Conservation (phyloP, 352 stramenopile genomes). For the Elongisporangium undulatum region DNA sequence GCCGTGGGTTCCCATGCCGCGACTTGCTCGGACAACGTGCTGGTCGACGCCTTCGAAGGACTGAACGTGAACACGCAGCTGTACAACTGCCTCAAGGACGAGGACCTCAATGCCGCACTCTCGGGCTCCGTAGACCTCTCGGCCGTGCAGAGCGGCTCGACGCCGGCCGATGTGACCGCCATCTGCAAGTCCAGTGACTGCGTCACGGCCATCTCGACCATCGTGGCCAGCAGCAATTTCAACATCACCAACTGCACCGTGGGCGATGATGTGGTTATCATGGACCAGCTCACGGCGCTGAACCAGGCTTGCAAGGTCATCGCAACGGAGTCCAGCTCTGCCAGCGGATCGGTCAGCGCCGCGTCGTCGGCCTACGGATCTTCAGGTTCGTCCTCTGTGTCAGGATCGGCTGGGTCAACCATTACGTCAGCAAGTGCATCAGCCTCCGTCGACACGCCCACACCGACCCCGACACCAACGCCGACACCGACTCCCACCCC, state of each 20-base stretch:
- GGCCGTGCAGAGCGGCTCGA: slow-evolving; percentile 24
- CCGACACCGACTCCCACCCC: slow-evolving; percentile 7
- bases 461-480: neutral
- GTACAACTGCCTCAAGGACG: slow-evolving; percentile 40
- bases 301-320: slow-evolving; percentile 34
- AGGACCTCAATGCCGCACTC: slow-evolving; percentile 44
- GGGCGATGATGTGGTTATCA: slow-evolving; percentile 40
- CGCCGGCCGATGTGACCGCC: slow-evolving; percentile 27
- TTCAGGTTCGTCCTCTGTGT: neutral
- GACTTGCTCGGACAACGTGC: slow-evolving; percentile 32
- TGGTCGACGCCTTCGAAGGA: slow-evolving; percentile 40
- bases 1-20: slow-evolving; percentile 17
- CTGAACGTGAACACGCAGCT: slow-evolving; percentile 46
- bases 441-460: neutral
- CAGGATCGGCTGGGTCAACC: neutral
- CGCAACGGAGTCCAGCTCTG: slow-evolving; percentile 2
- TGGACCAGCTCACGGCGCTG: slow-evolving; percentile 39
- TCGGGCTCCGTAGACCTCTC: slow-evolving; percentile 39
- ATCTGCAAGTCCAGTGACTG: slow-evolving; percentile 39
- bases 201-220: slow-evolving; percentile 33
- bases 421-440: neutral
- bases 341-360: slow-evolving; percentile 1
- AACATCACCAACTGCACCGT: slow-evolving; percentile 53
- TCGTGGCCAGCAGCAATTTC: slow-evolving; percentile 44
- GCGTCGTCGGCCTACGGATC: slow-evolving; percentile 1